Base-by-base conservation (phyloP, 768 basidiomycete genomes). In the Phanerodontia chrysosporium region DNA sequence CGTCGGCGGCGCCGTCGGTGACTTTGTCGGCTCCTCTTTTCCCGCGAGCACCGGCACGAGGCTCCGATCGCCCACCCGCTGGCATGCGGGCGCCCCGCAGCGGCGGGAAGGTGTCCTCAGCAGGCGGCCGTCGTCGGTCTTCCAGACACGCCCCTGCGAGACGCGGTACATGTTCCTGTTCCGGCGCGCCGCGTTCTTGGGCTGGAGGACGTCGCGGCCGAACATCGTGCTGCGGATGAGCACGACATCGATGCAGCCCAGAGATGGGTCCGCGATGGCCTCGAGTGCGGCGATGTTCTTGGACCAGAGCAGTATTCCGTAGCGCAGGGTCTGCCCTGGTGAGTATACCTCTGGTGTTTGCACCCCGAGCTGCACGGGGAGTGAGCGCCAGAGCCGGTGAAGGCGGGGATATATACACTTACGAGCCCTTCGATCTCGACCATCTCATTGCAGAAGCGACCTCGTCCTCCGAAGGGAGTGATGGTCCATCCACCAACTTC, bases 391-490 rank as follows among this genome's bases (percentile, higher is more conserved):
- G n/a, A n/a, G n/a, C n/a, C n/a, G n/a, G 51, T 24, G 44, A 2
- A 28, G 30, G 27, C 28, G 21, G 39, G 27, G 12, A 13, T 3
- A 35, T 4, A 8, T 16, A 8, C 13, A 36, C 58, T 10, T 32
- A 59, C 58, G 22, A 59, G 29, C 12, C 58, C 58, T 48, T 59
- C 58, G 42, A 59, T 59, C 51, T 59, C 58, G 25, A 59, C 58
- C 28, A 46, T 36, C 51, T 59, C 58, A 3, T 27, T 44, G 29
- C 51, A 3, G 58, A 53, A 59, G n/a, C 58, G 58, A 5, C 58
- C 58, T 24, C 58, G 51, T 12, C 58, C 58, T 25, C 58, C 58
- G 45, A 59, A 59, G 3, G 58, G 58, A 7, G 58, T 59, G 29
- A 59, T 49, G 1, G 58, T 59, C 58, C 58, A 59, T 46, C 58